A percentile compares a stretch with the other conserved stretches of the same genome.
These are phyloP conservation scores for Sequoia sempervirens DNA, from an alignment of 75 land plant species.

Conservation along the genomic window DNA sequence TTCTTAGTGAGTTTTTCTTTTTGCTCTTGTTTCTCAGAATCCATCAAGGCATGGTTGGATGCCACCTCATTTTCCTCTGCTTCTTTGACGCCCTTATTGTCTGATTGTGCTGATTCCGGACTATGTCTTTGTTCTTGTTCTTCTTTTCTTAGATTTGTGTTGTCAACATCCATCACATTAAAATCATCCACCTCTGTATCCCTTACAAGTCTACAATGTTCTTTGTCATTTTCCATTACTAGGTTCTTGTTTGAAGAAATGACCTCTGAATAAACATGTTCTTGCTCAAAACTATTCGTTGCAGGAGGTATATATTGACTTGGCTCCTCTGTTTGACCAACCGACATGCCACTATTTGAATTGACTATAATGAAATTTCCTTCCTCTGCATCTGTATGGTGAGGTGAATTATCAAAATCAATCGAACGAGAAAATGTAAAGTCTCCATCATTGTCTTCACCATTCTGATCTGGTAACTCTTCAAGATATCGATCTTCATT, in stretches of 20 bases:
- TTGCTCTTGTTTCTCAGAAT: background rate
- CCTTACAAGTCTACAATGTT: background rate
- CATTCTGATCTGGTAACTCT: slow-evolving; percentile 17
- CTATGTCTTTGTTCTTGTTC: background rate
- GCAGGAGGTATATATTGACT: background rate
- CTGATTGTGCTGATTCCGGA: background rate
- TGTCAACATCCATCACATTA: slow-evolving; percentile 10
- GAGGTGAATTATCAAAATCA: slow-evolving; percentile 6
- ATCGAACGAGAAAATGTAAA: background rate
- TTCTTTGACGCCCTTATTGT: background rate
- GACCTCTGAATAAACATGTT: background rate
- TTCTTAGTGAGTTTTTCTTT: slow-evolving; percentile 10
- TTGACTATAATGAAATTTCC: background rate
- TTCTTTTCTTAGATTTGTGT: background rate
- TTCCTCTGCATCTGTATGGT: slow-evolving; percentile 9
- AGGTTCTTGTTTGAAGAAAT: slow-evolving; percentile 6
- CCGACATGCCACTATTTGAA: background rate
- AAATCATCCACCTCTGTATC: background rate
- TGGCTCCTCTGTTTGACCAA: background rate
- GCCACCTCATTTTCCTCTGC: background rate
- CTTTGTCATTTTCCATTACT: background rate
- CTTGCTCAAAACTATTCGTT: background rate
- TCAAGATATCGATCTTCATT: slow-evolving; percentile 19
- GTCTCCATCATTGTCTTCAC: background rate
- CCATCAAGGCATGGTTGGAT: background rate